Percentiles rank a stretch among this genome's conserved stretches.
Conservation (phyloP, 805 yeast genomes). For the Saturnispora gosingensis region DNA sequence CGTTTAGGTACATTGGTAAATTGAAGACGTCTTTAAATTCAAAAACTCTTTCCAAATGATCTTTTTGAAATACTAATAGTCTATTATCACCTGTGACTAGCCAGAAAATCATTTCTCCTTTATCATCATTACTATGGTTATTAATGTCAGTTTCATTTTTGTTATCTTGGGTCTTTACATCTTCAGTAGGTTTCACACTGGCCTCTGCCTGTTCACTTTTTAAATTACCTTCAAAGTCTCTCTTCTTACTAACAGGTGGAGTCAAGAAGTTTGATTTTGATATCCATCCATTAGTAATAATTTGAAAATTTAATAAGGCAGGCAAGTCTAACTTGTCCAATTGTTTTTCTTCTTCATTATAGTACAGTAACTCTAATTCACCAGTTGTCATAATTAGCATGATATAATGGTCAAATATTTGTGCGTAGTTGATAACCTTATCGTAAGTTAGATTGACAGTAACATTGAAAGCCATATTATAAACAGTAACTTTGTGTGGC, state of each 20-base stretch:
- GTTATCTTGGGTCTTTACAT: neutral
- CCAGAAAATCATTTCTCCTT: constrained; percentile 41
- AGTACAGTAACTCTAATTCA: constrained; percentile 52
- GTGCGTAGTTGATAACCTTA: constrained; percentile 55
- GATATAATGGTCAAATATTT: constrained; percentile 52
- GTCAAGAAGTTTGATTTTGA: constrained; percentile 39
- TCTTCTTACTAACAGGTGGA: constrained; percentile 28
- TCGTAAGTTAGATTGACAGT: constrained; percentile 43
- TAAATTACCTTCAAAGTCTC: constrained; percentile 19
- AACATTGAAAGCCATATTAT: constrained; percentile 51
- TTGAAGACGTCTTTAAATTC: constrained; percentile 42
- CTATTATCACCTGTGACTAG: constrained; percentile 73
- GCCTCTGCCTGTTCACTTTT: constrained; percentile 15
- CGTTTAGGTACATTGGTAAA: constrained; percentile 34
- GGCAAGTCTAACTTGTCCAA: constrained; percentile 27
- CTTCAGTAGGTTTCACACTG: neutral
- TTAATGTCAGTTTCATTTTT: neutral
- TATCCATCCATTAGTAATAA: constrained; percentile 63
- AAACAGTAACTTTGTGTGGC: constrained; percentile 51
- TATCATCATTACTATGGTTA: constrained; percentile 6
- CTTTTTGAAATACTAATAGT: constrained; percentile 51
- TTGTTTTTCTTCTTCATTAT: constrained; percentile 15
- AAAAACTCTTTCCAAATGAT: constrained; percentile 43
- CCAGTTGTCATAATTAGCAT: constrained; percentile 60
- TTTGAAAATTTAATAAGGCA: constrained; percentile 28